Conservation (phyloP, 352 stramenopile species). For the Phytophthora brassicae region DNA sequence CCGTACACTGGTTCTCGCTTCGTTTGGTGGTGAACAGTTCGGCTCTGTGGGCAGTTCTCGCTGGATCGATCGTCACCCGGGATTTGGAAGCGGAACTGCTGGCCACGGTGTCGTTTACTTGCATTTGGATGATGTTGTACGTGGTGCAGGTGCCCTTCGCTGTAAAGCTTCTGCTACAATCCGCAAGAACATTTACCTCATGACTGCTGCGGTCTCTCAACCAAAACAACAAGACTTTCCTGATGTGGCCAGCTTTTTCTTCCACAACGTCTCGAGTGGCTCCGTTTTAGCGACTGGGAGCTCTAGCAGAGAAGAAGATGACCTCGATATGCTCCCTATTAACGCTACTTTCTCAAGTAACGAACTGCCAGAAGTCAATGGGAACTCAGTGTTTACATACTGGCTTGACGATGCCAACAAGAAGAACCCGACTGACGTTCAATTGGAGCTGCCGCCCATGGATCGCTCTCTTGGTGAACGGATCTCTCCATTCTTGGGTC, state of each 20-base stretch:
- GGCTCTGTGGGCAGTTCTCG: slow-evolving; percentile 77
- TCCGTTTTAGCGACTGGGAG: slow-evolving; percentile 12
- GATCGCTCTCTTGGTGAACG: slow-evolving; percentile 44
- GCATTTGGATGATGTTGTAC: slow-evolving; percentile 73
- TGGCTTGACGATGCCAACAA: slow-evolving; percentile 65
- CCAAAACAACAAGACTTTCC: slow-evolving; percentile 49
- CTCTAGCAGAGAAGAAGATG: slow-evolving; percentile 35
- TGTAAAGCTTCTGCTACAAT: slow-evolving; percentile 74
- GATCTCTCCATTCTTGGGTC: slow-evolving; percentile 72
- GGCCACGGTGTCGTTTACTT: slow-evolving; percentile 74
- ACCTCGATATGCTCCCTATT: slow-evolving; percentile 48
- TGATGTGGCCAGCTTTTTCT: slow-evolving; percentile 59
- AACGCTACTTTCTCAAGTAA: slow-evolving; percentile 71
- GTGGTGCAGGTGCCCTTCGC: slow-evolving; percentile 57
- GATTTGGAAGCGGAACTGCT: slow-evolving; percentile 42
- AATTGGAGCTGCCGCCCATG: slow-evolving; percentile 56
- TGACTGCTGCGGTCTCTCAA: slow-evolving; percentile 67
- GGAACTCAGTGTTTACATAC: slow-evolving; percentile 69
- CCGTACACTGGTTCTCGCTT: slow-evolving; percentile 74
- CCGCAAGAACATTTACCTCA: slow-evolving; percentile 77
- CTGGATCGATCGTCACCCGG: slow-evolving; percentile 81
- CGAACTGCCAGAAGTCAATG: slow-evolving; percentile 54
- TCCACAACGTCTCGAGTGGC: slow-evolving; percentile 18
- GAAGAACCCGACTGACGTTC: slow-evolving; percentile 17
- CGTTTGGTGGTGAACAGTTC: slow-evolving; percentile 80